These are phyloP conservation scores for Rachicladosporium sp. DNA, from an alignment of 2,329 filamentous ascomycete genomes.

Conservation along the genomic window DNA sequence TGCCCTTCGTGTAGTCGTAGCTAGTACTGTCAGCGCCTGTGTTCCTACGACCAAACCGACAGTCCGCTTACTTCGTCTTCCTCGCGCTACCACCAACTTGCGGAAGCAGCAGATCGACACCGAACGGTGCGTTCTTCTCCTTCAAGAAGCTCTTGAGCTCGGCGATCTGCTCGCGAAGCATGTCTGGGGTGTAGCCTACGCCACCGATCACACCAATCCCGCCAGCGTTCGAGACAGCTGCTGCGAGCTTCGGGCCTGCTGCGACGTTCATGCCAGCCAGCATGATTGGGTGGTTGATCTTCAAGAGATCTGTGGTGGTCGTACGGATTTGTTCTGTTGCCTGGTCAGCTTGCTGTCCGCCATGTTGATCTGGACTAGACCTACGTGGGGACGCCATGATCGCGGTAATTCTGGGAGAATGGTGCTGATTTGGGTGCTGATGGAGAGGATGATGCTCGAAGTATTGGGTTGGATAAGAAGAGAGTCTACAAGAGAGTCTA, in stretches of 20 bases:
- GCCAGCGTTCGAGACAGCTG: conserved; percentile 92
- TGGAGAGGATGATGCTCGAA: too few relatives aligned
- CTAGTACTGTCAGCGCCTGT: conserved; percentile 34
- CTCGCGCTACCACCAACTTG: conserved; percentile 89
- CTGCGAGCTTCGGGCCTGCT: conserved; percentile 88
- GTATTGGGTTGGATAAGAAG: too few relatives aligned
- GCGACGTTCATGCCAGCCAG: conserved; percentile 99
- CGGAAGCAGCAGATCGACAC: conserved; percentile 83
- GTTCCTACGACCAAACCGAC: not conserved
- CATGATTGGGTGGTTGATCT: conserved; percentile 92
- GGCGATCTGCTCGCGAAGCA: conserved; percentile 87
- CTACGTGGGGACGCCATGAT: conserved; percentile 71
- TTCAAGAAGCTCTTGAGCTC: conserved; percentile 80
- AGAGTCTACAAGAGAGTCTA: too few relatives aligned
- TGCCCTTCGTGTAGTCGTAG: conserved; percentile 99
- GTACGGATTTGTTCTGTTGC: conserved; percentile 73
- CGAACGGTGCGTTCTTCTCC: conserved; percentile 91
- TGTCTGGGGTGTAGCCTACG: conserved; percentile 90
- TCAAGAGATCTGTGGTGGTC: conserved; percentile 84
- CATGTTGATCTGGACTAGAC: conserved; percentile 21
- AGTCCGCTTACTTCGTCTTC: conserved; percentile 65
- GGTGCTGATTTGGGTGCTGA: too few relatives aligned
- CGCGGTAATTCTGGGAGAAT: conserved; percentile 10
- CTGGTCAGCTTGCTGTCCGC: conserved; percentile 15
- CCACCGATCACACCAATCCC: conserved; percentile 94